Evolutionary conservation across 1,284 basidiomycete species (phyloP), one percentile per base, ranked within the genome.

Genomic region (Puccinia polysora): DNA sequence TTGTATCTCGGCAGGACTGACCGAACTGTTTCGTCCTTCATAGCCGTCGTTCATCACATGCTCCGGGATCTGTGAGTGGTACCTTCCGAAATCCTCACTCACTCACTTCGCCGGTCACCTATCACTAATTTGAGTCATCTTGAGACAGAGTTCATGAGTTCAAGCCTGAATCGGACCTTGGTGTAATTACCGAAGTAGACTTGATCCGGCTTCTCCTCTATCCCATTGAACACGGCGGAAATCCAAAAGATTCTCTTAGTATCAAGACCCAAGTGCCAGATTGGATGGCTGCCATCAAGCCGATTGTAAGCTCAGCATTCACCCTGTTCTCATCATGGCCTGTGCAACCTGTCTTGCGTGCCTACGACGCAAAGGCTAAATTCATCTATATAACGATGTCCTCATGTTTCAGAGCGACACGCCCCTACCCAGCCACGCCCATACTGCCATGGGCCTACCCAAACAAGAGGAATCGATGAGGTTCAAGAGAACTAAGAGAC

Each of bases 41-140:
- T 34, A 73, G 70, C 25, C 30, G 25, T 64, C 20, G 28, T 73
- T 56, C 50, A 62, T 20, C 40, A 40, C 8, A 6, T 65, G 34
- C 52, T 73, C 4, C 36, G 50, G 5, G 70, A 73, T n/a, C 56
- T 73, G 70, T 73, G 32, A 65, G 70, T 40, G 10, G 20, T n/a
- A n/a, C n/a, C n/a, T n/a, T n/a, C n/a, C n/a, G n/a, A n/a, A n/a
- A n/a, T n/a, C n/a, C n/a, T n/a, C 30, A 36, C 38, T 34, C 18
- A 18, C 4, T 15, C 43, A 8, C 28, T n/a, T 12, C 25, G 28
- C 23, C 7, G 12, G 7, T 30, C 30, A 25, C 2, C 1, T n/a
- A 32, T 12, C 50, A 63, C 20, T 20, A 4, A 47, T n/a, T 28
- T 30, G 34, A 59, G n/a, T 8, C 8, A 28, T 53, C 18, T 15